Percentiles rank a stretch among this genome's conserved stretches.
Conservation (phyloP, 768 basidiomycete species). For the Lactarius akahatsu region DNA sequence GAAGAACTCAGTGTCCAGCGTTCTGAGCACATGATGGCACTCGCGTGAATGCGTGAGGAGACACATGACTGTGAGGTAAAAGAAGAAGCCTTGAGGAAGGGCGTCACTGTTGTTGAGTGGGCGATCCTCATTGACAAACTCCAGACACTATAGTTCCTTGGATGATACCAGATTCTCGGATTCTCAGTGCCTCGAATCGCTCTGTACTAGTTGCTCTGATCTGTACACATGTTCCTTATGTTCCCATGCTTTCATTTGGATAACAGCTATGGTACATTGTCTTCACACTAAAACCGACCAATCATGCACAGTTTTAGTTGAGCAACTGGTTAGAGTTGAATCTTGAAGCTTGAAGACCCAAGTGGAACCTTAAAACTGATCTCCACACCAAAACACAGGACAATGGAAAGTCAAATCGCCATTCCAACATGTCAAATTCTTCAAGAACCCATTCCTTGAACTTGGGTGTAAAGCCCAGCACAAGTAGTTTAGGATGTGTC, state of each 20-base stretch:
- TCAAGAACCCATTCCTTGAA: slow-evolving; percentile 2
- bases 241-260: not conserved
- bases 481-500: not conserved
- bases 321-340: not conserved
- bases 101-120: slow-evolving; percentile 76
- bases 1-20: slow-evolving; percentile 56
- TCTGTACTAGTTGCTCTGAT: slow-evolving; percentile 8
- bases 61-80: slow-evolving; percentile 68
- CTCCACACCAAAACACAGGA: slow-evolving; percentile 17
- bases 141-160: slow-evolving; percentile 38
- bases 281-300: not conserved
- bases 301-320: not conserved
- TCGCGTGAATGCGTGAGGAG: slow-evolving; percentile 59
- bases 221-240: not conserved
- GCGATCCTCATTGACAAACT: slow-evolving; percentile 71
- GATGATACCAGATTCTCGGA: slow-evolving; percentile 4
- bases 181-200: not conserved
- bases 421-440: slow-evolving; percentile 8
- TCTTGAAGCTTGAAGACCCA: not conserved
- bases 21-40: slow-evolving; percentile 61
- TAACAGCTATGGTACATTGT: not conserved
- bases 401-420: slow-evolving; percentile 5
- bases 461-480: slow-evolving; percentile 15
- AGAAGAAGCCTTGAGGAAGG: slow-evolving; percentile 65
- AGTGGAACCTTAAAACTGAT: not conserved